Base-by-base conservation (phyloP, 306 rosid species). In the Sechiopsis laciniata region DNA sequence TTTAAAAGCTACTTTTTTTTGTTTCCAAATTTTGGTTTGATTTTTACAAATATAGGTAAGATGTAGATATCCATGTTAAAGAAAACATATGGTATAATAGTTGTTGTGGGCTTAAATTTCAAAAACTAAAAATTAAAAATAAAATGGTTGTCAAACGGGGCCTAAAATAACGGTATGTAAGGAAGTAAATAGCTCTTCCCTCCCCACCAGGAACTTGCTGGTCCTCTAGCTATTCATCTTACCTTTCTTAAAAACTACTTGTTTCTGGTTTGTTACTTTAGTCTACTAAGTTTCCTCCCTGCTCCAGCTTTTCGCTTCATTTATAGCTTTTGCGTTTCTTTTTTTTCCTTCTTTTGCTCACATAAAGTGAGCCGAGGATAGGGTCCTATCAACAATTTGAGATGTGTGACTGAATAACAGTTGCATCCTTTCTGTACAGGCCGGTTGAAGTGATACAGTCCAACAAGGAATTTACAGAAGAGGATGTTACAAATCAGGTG, bases 361-460 rank as follows among this genome's bases (percentile, higher is more conserved):
- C 63, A 57, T 22, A 11, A 52, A 11, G 15, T 21, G 64, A 22
- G 37, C 45, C 16, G 19, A 29, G 45, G 42, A 32, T 40, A 61
- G 21, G 11, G 24, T 0, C 8, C 8, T 63, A 37, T 37, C 21
- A 9, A 63, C 5, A 4, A 63, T 16, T 11, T 2, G 1, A 4
- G 29, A 1, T 26, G 29, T 24, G 60, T 61, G 56, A 35, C 8
- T 19, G 1, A 62, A 51, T n/a, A 10, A 16, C n/a, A 14, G 45
- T 35, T 67, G 62, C 19, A 26, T 67, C n/a, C 19, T 80, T 61
- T 56, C 24, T 71, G 21, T 37, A 11, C 79, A 94, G 97, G 89
- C 92, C 95, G 1, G 84, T 53, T 6, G 97, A 94, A 82, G 86
- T 94, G 82, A 80, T 94, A 79, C 84, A 85, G 76, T 94, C 96